Percentiles rank a stretch among this genome's conserved stretches.
Conservation (phyloP, 2,329 filamentous ascomycete genomes). For the Ceratocystis variospora region DNA sequence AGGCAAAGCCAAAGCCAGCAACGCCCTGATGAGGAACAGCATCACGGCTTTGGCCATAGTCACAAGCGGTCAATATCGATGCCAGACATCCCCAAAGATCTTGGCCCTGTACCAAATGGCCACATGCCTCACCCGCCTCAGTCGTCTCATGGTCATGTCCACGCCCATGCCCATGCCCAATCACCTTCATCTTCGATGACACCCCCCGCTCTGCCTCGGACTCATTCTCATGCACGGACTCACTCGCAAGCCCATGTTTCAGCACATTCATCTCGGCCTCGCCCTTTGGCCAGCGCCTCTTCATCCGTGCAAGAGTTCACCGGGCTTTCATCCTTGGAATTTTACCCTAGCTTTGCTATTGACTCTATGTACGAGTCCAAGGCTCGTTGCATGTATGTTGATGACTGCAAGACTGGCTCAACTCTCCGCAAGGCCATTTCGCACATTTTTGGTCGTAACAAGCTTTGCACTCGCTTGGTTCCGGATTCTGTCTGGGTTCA, state of each 20-base stretch:
- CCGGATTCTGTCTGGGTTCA: slow-evolving; percentile 58
- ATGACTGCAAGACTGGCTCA: slow-evolving; percentile 44
- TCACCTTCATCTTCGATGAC: not conserved
- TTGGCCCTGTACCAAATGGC: slow-evolving; percentile 1
- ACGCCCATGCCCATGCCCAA: not conserved
- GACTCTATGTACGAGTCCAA: slow-evolving; percentile 18
- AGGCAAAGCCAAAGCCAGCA: slow-evolving; percentile 14
- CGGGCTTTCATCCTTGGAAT: slow-evolving; percentile 15
- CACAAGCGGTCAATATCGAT: slow-evolving; percentile 18
- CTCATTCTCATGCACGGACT: not conserved
- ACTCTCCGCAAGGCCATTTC: slow-evolving; percentile 62
- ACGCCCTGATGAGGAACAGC: slow-evolving; percentile 4
- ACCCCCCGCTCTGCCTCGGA: not conserved
- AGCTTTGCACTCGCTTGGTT: slow-evolving; percentile 58
- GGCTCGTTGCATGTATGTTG: slow-evolving; percentile 19
- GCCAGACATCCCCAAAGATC: slow-evolving; percentile 18
- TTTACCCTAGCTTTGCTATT: slow-evolving; percentile 17
- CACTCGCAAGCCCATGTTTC: not conserved
- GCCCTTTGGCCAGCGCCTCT: slow-evolving; percentile 6
- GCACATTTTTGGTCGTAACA: slow-evolving; percentile 73
- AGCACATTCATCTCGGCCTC: not conserved
- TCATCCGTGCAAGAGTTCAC: slow-evolving; percentile 7
- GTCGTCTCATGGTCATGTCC: not conserved
- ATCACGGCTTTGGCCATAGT: slow-evolving; percentile 14
- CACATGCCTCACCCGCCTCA: not conserved